A percentile compares a stretch with the other conserved stretches of the same genome.
Conservation (phyloP, 345 rosid genomes). For the Viola odorata region DNA sequence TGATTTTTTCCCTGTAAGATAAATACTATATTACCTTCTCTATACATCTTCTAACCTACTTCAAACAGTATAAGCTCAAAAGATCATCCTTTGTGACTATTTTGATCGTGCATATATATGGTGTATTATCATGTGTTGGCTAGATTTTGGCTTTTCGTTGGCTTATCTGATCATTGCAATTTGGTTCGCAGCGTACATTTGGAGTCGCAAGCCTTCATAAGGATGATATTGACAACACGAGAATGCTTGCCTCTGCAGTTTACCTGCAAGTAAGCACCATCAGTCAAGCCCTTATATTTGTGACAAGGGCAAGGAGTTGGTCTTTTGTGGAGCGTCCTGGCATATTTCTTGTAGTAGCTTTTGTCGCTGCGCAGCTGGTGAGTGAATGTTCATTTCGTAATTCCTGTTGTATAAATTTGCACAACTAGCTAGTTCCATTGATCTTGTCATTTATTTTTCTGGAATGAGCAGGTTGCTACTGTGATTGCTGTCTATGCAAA, state of each 20-base stretch:
- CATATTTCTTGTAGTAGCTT: conserved; percentile 49
- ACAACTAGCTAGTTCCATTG: neutral
- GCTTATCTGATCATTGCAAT: neutral
- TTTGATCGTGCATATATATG: too few relatives aligned
- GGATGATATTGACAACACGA: conserved; percentile 21
- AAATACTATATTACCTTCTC: conserved; percentile 1
- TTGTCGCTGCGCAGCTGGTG: conserved; percentile 47
- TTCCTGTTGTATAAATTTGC: neutral
- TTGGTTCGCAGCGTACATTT: conserved; percentile 35
- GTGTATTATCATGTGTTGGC: too few relatives aligned
- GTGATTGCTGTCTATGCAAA: conserved; percentile 52
- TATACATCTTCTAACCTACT: neutral
- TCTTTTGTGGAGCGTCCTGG: conserved; percentile 96
- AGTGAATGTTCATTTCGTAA: conserved; percentile 9
- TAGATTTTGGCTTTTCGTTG: neutral
- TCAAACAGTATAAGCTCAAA: too few relatives aligned
- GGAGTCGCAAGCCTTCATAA: conserved; percentile 50
- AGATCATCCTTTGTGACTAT: too few relatives aligned
- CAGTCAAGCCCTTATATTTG: conserved; percentile 97
- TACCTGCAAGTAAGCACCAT: conserved; percentile 96
- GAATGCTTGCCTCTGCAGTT: conserved; percentile 51
- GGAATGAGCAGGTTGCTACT: conserved; percentile 42
- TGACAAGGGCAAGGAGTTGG: conserved; percentile 94
- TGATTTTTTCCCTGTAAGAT: conserved; percentile 83
- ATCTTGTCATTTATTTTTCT: conserved; percentile 1